A percentile compares a stretch with the other conserved stretches of the same genome.
Conservation (phyloP, 129 eudicot species). For the Lactuca sativa region DNA sequence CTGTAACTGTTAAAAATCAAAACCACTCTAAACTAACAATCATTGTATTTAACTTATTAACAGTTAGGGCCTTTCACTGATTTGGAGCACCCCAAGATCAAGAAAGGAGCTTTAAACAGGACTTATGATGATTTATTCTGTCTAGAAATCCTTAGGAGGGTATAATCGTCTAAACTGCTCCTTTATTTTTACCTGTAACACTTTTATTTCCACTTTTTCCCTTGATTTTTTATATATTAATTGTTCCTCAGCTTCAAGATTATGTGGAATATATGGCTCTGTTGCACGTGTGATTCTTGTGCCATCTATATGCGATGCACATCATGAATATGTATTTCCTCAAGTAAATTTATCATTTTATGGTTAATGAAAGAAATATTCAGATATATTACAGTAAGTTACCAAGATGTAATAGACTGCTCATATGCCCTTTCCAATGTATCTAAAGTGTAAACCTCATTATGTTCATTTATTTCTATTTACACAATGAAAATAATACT, state of each 20-base stretch:
- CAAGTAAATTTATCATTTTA: conserved; percentile 48
- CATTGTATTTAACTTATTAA: conserved; percentile 19
- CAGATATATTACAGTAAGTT: conserved; percentile 43
- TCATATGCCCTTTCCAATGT: conserved; percentile 79
- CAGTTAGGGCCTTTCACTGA: conserved; percentile 94
- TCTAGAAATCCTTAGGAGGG: too few relatives aligned
- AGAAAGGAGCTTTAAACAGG: not conserved
- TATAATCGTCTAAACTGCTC: too few relatives aligned
- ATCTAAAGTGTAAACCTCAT: conserved; percentile 7
- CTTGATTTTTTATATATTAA: conserved; percentile 7
- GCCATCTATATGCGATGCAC: conserved; percentile 89
- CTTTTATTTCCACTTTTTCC: conserved; percentile 3
- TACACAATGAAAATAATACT: conserved; percentile 6
- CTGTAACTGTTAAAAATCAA: not conserved
- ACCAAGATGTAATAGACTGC: conserved; percentile 86
- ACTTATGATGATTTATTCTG: too few relatives aligned
- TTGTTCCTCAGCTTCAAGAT: conserved; percentile 75
- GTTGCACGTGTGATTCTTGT: conserved; percentile 75
- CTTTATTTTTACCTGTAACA: not conserved
- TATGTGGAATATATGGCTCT: conserved; percentile 91
- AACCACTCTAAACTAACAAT: conserved; percentile 6
- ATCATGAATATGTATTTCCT: conserved; percentile 88
- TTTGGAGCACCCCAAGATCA: conserved; percentile 86
- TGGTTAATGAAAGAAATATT: too few relatives aligned
- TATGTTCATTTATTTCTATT: not conserved